Evolutionary conservation across 2,329 filamentous ascomycete genomes (phyloP).

Genomic region (Didymella arachidicola): DNA sequence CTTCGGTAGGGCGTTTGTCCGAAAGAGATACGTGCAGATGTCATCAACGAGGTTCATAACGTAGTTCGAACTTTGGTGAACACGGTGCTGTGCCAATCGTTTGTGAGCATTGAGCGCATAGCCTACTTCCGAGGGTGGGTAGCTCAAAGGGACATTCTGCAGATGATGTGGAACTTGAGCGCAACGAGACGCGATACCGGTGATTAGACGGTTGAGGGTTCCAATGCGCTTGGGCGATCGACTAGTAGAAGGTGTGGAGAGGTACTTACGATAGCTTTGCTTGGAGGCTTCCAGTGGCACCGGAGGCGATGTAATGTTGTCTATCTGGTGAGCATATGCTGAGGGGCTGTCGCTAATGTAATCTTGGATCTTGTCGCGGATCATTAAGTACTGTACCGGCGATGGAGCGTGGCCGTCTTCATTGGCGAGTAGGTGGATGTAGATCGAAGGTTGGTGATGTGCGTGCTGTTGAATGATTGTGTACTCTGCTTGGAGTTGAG

Average conservation of each 20-base stretch:
- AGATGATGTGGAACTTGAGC: conserved; percentile 20
- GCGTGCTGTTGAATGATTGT: conserved; percentile 30
- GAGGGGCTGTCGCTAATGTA: conserved; percentile 26
- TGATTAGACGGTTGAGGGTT: conserved; percentile 29
- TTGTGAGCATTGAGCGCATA: conserved; percentile 34
- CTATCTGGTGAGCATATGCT: conserved; percentile 26
- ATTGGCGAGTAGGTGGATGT: conserved; percentile 38
- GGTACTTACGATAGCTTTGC: conserved; percentile 36
- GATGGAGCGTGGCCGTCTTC: conserved; percentile 31
- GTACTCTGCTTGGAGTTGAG: conserved; percentile 31
- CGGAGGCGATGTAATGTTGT: conserved; percentile 28
- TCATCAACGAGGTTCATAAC: conserved; percentile 45
- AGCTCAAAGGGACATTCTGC: conserved; percentile 25
- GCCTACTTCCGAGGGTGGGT: conserved; percentile 38
- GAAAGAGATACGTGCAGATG: conserved; percentile 30
- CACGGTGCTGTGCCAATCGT: conserved; percentile 35
- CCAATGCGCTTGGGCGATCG: conserved; percentile 28
- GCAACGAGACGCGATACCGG: conserved; percentile 26
- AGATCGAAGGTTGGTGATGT: conserved; percentile 38
- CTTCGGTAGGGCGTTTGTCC: conserved; percentile 11
- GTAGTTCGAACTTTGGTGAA: conserved; percentile 35
- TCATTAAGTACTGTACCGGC: conserved; percentile 34
- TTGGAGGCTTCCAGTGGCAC: conserved; percentile 13
- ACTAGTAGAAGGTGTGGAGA: conserved; percentile 21
- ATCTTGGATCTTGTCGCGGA: conserved; percentile 27